Evolutionary conservation across 257 asterid genomes (phyloP), one percentile per base, ranked within the genome.

Genomic region (Primulina eburnea): DNA sequence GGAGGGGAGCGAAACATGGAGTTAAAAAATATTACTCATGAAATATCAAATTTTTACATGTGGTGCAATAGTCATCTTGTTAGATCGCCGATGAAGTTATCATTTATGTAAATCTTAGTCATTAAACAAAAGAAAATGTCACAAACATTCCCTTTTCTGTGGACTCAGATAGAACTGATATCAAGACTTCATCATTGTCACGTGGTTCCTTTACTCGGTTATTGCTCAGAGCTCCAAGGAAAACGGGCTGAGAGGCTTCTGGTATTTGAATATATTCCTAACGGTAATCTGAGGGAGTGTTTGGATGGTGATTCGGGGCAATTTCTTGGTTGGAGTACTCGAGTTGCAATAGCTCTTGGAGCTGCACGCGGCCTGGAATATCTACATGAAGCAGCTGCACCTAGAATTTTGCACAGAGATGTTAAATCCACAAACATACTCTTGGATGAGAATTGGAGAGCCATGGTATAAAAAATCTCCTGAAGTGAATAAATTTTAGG

Each of bases 291-390:
- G 62, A 83, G 99, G 82, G 98, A 89, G 66, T 82, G 93, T 79
- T 75, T 94, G 64, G 97, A 94, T 79, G 89, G 88, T 69, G 80
- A 79, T 59, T 77, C 81, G 0, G 97, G 87, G 50, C 82, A 81
- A 62, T 50, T 68, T 71, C 75, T 91, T 76, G 92, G 85, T 57
- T 94, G 99, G 99, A 76, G 67, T 65, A 79, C 93, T 62, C 89
- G 99, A 57, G 77, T 91, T 16, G 60, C 88, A 28, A 81, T 91
- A 78, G 99, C 99, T 75, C 92, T 89, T 62, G 99, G 97, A 73
- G 99, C 99, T 76, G 99, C 99, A 17, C 92, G 96, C 68, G 99
- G 99, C 70, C 80, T 94, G 82, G 99, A 94, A 64, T 94, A 94
- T 81, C 99, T 94, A 73, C 98, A 94, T 62, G 99, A 89, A 77